Evolutionary conservation across 2,329 filamentous ascomycete species (phyloP).

Genomic region (Aspergillus ochraceus): DNA sequence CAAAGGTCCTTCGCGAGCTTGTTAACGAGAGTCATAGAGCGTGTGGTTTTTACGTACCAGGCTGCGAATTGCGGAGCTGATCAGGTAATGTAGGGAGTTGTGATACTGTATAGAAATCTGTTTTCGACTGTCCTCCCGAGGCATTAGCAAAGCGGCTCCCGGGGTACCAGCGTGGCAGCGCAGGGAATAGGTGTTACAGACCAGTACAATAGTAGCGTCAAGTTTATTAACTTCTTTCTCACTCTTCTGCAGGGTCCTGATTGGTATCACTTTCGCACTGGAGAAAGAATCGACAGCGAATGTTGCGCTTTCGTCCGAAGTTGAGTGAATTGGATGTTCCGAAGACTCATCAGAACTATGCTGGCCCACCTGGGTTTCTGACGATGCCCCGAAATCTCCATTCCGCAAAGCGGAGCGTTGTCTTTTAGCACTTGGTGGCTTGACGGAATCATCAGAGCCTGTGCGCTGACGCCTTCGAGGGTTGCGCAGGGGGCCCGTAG

Average conservation of each 20-base stretch:
- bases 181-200: slow-evolving; percentile 17
- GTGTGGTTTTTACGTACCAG: slow-evolving; percentile 54
- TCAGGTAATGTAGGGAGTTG: slow-evolving; percentile 82
- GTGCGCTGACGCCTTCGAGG: slow-evolving; percentile 42
- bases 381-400: slow-evolving; percentile 32
- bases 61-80: slow-evolving; percentile 65
- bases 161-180: neutral
- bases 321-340: slow-evolving; percentile 13
- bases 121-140: slow-evolving; percentile 64
- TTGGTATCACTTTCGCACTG: slow-evolving; percentile 33
- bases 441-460: slow-evolving; percentile 46
- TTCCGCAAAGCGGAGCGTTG: slow-evolving; percentile 46
- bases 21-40: slow-evolving; percentile 17
- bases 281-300: slow-evolving; percentile 17
- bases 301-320: slow-evolving; percentile 14
- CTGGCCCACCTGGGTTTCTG: slow-evolving; percentile 19
- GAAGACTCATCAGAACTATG: slow-evolving; percentile 18
- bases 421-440: slow-evolving; percentile 47
- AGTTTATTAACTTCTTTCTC: slow-evolving; percentile 32
- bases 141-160: slow-evolving; percentile 10
- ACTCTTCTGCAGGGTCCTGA: slow-evolving; percentile 38
- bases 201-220: slow-evolving; percentile 39
- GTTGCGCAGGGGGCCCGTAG: slow-evolving; percentile 31
- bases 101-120: slow-evolving; percentile 79
- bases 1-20: slow-evolving; percentile 54